These are phyloP conservation scores for Pseudogymnoascus sp. DNA, from an alignment of 2,329 filamentous ascomycete species.

Conservation along the genomic window DNA sequence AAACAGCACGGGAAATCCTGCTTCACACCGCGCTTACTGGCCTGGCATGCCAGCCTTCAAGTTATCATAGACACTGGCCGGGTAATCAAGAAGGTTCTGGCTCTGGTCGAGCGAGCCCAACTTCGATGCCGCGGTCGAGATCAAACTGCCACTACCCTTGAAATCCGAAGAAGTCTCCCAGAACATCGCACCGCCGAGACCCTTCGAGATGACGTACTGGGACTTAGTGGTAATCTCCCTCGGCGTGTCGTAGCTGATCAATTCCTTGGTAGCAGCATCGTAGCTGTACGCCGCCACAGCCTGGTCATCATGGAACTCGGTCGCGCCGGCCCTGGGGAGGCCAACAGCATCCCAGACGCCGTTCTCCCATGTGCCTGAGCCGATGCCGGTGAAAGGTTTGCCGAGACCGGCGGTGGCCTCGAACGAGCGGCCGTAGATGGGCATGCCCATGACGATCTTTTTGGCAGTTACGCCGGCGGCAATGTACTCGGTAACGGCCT, in stretches of 20 bases:
- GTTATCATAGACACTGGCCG: slow-evolving; percentile 47
- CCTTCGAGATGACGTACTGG: slow-evolving; percentile 50
- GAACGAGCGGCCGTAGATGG: slow-evolving; percentile 71
- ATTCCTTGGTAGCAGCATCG: slow-evolving; percentile 46
- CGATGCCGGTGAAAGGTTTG: slow-evolving; percentile 52
- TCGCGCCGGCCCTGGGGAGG: slow-evolving; percentile 54
- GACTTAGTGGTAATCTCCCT: slow-evolving; percentile 54
- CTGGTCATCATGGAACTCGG: slow-evolving; percentile 47
- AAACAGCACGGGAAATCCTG: background rate
- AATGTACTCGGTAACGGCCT: slow-evolving; percentile 58
- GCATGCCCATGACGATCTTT: slow-evolving; percentile 72
- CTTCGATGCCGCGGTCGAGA: slow-evolving; percentile 36
- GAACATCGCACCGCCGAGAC: slow-evolving; percentile 73
- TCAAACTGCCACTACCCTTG: slow-evolving; percentile 50
- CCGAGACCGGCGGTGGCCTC: slow-evolving; percentile 58
- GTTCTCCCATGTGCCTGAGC: slow-evolving; percentile 61
- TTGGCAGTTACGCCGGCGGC: slow-evolving; percentile 48
- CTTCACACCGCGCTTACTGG: slow-evolving; percentile 8
- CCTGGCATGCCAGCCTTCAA: slow-evolving; percentile 32
- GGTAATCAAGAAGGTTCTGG: slow-evolving; percentile 44
- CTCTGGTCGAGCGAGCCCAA: slow-evolving; percentile 37
- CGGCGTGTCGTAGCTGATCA: slow-evolving; percentile 66
- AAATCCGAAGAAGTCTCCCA: slow-evolving; percentile 72
- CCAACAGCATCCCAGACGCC: slow-evolving; percentile 77
- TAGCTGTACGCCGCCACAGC: slow-evolving; percentile 64